These are phyloP conservation scores for Suhomyces canberraensis DNA, from an alignment of 805 yeast species.

Conservation along the genomic window DNA sequence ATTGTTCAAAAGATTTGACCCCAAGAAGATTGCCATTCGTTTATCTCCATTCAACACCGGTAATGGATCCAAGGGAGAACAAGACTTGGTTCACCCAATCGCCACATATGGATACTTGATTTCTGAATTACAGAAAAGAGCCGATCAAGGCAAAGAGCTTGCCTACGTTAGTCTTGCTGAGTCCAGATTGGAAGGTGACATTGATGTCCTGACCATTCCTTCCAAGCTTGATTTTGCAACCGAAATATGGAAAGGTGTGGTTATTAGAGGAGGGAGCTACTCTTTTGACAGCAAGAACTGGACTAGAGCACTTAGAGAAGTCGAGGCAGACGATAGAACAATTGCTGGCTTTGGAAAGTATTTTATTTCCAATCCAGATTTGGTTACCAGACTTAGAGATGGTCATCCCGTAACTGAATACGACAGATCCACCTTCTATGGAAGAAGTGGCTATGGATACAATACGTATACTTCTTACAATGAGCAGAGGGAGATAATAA, in stretches of 20 bases:
- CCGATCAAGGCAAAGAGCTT: conserved; percentile 10
- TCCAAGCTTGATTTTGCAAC: conserved; percentile 20
- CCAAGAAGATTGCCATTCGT: conserved; percentile 1
- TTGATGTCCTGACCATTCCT: conserved; percentile 17
- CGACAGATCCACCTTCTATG: conserved; percentile 49
- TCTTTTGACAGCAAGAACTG: conserved; percentile 21
- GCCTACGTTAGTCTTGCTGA: conserved; percentile 39
- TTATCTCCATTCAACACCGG: conserved; percentile 43
- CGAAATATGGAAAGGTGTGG: conserved; percentile 32
- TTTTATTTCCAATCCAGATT: conserved; percentile 55
- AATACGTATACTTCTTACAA: conserved; percentile 10
- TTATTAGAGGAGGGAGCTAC: conserved; percentile 24
- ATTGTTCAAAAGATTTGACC: not conserved
- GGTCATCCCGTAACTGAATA: conserved; percentile 40
- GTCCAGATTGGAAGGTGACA: not conserved
- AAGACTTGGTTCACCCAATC: conserved; percentile 28
- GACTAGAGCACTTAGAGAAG: conserved; percentile 5
- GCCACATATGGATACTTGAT: conserved; percentile 39
- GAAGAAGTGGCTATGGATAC: conserved; percentile 21
- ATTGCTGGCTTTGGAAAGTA: conserved; percentile 45
- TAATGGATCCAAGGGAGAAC: conserved; percentile 34
- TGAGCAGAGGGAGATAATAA: not conserved
- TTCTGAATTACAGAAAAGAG: conserved; percentile 39
- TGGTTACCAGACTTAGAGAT: conserved; percentile 43
- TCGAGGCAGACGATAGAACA: conserved; percentile 15